Percentiles rank a stretch among this genome's conserved stretches.
phyloP scores from a whole-genome alignment of 495 filamentous ascomycete species.

The Pseudevernia furfuracea region DNA sequence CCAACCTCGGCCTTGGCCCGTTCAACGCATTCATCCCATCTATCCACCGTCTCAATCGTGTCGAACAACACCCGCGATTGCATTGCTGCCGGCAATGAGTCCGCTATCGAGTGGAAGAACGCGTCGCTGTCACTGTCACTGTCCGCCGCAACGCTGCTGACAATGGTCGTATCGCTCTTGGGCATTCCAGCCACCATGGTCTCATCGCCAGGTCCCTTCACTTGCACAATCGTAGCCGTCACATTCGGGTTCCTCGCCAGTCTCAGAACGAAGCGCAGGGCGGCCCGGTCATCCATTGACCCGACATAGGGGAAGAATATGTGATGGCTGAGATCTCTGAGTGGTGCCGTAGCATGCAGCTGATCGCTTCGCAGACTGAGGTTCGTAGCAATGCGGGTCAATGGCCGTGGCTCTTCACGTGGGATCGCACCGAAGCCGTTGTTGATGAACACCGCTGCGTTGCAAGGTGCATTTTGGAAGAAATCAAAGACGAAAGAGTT shows the following conservation, averaged over 20 bases:
- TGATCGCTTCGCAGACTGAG: slow-evolving; percentile 29
- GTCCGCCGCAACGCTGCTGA: background rate
- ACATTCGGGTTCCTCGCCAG: slow-evolving; percentile 68
- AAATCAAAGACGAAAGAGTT: slow-evolving; percentile 59
- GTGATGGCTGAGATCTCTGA: slow-evolving; percentile 66
- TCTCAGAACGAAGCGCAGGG: slow-evolving; percentile 73
- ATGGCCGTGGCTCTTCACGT: slow-evolving; percentile 23
- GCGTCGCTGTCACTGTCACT: slow-evolving; percentile 23
- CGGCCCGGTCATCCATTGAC: slow-evolving; percentile 73
- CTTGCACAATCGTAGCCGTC: slow-evolving; percentile 59
- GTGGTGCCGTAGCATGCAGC: slow-evolving; percentile 32
- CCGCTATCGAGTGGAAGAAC: slow-evolving; percentile 56
- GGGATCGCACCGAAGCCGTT: slow-evolving; percentile 55
- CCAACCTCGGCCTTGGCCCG: slow-evolving; percentile 53
- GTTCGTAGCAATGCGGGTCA: slow-evolving; percentile 31
- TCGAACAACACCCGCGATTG: slow-evolving; percentile 54
- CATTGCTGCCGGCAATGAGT: slow-evolving; percentile 53
- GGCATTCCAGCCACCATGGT: slow-evolving; percentile 29
- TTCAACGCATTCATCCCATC: slow-evolving; percentile 19
- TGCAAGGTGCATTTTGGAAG: slow-evolving; percentile 53
- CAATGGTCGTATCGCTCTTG: background rate
- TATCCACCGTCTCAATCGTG: background rate
- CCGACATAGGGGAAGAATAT: slow-evolving; percentile 86
- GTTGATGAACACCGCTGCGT: slow-evolving; percentile 77
- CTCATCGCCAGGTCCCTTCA: slow-evolving; percentile 28